phyloP scores from a whole-genome alignment of 2,329 filamentous ascomycete species.

The Colletotrichum spaethianum region DNA sequence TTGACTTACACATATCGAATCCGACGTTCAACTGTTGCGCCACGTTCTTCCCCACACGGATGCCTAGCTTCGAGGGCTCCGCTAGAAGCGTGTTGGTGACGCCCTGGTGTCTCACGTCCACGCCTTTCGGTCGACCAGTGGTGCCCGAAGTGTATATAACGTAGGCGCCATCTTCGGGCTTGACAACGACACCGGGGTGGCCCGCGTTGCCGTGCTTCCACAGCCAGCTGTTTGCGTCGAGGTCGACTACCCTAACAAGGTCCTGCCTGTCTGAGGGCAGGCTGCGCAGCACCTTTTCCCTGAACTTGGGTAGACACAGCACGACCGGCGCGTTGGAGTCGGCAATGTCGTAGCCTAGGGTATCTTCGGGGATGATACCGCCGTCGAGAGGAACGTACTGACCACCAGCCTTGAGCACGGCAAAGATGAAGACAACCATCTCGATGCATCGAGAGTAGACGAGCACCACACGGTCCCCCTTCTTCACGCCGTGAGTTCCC shows the following conservation, averaged over 20 bases:
- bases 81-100: constrained; percentile 37
- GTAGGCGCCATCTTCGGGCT: constrained; percentile 58
- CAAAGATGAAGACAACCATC: constrained; percentile 71
- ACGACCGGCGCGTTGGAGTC: constrained; percentile 61
- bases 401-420: constrained; percentile 68
- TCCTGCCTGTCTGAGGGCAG: constrained; percentile 22
- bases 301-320: constrained; percentile 57
- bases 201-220: constrained; percentile 39
- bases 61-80: constrained; percentile 56
- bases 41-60: constrained; percentile 64
- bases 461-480: constrained; percentile 65
- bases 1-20: constrained; percentile 71
- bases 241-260: constrained; percentile 33
- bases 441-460: constrained; percentile 69
- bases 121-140: constrained; percentile 71
- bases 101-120: constrained; percentile 66
- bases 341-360: constrained; percentile 63
- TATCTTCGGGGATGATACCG: constrained; percentile 63
- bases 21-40: constrained; percentile 70
- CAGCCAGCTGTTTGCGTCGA: constrained; percentile 36
- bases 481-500: constrained; percentile 53
- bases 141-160: constrained; percentile 72
- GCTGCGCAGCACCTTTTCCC: constrained; percentile 37
- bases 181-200: constrained; percentile 47
- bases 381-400: constrained; percentile 74